These are phyloP conservation scores for Yamadazyma friedrichii DNA, from an alignment of 1,139 yeast genomes.

Conservation along the genomic window DNA sequence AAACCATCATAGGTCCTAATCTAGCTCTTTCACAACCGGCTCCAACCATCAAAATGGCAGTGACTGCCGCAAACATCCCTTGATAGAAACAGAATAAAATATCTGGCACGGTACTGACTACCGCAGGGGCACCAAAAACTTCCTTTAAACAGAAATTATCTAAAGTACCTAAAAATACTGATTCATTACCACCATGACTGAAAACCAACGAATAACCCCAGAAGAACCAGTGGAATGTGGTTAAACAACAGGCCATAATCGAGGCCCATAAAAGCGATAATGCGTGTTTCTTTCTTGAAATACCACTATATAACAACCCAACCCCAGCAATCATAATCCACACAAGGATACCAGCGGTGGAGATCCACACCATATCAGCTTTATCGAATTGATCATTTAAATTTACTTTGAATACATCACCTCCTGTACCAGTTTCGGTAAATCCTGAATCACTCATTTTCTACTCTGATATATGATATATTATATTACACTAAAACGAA, in stretches of 20 bases:
- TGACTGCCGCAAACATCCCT: slow-evolving; percentile 92
- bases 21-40: slow-evolving; percentile 99
- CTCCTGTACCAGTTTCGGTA: slow-evolving; percentile 67
- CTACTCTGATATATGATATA: too few relatives aligned
- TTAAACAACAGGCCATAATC: slow-evolving; percentile 77
- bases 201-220: slow-evolving; percentile 94
- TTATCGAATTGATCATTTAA: slow-evolving; percentile 70
- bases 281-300: slow-evolving; percentile 91
- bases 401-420: slow-evolving; percentile 71
- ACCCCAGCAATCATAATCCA: slow-evolving; percentile 97
- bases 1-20: slow-evolving; percentile 93
- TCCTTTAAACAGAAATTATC: slow-evolving; percentile 75
- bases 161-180: slow-evolving; percentile 75
- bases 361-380: slow-evolving; percentile 89
- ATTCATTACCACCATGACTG: slow-evolving; percentile 58
- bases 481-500: too few relatives aligned
- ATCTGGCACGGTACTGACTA: slow-evolving; percentile 73
- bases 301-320: slow-evolving; percentile 85
- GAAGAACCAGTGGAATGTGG: slow-evolving; percentile 93
- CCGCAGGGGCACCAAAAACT: slow-evolving; percentile 78
- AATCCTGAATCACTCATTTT: slow-evolving; percentile 17
- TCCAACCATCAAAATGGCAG: slow-evolving; percentile 92
- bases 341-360: slow-evolving; percentile 70
- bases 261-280: slow-evolving; percentile 92
- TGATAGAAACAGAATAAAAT: slow-evolving; percentile 86